phyloP scores from a whole-genome alignment of 2,329 filamentous ascomycete species.

The Hymenoscyphus linearis region DNA sequence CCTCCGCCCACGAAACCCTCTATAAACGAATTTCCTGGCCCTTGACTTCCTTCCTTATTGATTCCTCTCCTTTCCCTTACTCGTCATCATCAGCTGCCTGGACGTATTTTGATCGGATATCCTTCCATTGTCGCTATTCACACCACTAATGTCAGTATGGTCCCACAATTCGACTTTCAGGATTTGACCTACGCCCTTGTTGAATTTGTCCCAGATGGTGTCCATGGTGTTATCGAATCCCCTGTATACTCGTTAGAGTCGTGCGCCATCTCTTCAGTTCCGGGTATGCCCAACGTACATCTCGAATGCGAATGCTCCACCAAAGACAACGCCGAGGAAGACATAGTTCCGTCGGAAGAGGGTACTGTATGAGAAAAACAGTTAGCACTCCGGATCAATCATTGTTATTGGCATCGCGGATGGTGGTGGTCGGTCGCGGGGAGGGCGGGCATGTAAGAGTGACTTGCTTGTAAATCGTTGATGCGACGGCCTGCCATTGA shows the following conservation, averaged over 20 bases:
- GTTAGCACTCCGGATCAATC: constrained; percentile 13
- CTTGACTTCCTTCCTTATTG: neutral
- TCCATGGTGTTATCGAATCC: constrained; percentile 78
- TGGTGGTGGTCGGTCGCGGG: neutral
- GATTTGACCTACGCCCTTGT: constrained; percentile 72
- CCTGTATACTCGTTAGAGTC: constrained; percentile 43
- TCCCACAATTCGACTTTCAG: neutral
- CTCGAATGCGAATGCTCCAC: constrained; percentile 83
- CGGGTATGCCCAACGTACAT: constrained; percentile 57
- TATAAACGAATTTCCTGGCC: neutral
- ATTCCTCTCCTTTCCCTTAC: constrained; percentile 6
- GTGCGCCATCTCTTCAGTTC: constrained; percentile 11
- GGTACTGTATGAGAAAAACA: constrained; percentile 48
- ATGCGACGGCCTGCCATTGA: constrained; percentile 28
- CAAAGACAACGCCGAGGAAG: constrained; percentile 85
- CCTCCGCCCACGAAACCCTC: constrained; percentile 6
- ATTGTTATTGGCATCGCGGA: neutral
- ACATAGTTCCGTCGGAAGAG: constrained; percentile 82
- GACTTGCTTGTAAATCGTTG: constrained; percentile 33
- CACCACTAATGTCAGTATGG: constrained; percentile 29
- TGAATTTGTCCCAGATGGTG: constrained; percentile 83
- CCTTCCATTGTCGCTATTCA: constrained; percentile 97
- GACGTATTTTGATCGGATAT: constrained; percentile 89
- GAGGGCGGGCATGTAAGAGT: constrained; percentile 8
- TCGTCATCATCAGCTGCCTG: constrained; percentile 56